Conservation (phyloP, 75 land plant species). For the Sequoia sempervirens region DNA sequence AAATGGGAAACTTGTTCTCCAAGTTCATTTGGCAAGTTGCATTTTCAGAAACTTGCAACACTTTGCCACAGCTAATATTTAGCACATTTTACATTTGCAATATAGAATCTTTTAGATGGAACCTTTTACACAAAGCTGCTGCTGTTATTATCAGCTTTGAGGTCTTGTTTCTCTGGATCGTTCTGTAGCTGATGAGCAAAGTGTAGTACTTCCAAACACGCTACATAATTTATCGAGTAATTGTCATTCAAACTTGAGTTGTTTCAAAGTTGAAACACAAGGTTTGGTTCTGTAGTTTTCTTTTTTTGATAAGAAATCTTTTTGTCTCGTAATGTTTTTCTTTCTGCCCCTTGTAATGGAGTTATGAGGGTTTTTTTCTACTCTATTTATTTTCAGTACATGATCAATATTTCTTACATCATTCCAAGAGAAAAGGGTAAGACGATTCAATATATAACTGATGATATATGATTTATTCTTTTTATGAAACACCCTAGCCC, state of each 20-base stretch:
- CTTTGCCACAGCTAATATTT: not conserved
- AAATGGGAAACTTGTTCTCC: not conserved
- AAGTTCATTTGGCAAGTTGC: not conserved
- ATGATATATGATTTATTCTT: not conserved
- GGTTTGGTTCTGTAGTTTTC: not conserved
- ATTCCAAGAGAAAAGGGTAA: not conserved
- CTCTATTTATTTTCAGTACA: not conserved
- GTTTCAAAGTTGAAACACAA: not conserved
- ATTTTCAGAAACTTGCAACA: not conserved
- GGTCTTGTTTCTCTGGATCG: not conserved
- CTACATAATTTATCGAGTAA: not conserved
- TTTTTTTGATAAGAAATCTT: not conserved
- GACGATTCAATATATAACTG: not conserved
- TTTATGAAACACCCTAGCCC: not conserved
- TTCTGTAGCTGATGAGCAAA: not conserved
- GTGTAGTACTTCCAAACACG: not conserved
- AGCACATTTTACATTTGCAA: not conserved
- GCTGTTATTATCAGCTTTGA: not conserved
- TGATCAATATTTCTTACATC: not conserved
- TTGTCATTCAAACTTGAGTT: not conserved
- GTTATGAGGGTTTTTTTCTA: not conserved
- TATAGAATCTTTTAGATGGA: not conserved
- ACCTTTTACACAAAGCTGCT: not conserved
- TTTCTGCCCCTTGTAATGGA: not conserved
- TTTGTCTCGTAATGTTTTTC: not conserved